A percentile compares a stretch with the other conserved stretches of the same genome.
Evolutionary conservation across 2,329 filamentous ascomycete species (phyloP).

Genomic region (Pseudogymnoascus sp.): DNA sequence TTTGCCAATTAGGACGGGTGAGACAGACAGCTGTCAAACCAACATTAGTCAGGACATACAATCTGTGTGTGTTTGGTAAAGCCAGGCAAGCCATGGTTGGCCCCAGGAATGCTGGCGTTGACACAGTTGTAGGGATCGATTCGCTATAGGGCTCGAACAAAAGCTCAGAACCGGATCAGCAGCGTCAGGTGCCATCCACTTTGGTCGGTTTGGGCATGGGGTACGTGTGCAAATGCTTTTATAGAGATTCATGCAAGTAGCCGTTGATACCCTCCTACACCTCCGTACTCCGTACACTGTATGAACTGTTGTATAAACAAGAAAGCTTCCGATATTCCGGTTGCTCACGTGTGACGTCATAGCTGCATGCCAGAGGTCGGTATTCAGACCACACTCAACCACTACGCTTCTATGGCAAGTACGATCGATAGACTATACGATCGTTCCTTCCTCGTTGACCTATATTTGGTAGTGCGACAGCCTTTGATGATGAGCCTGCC

Average conservation of each 20-base stretch:
- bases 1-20: background rate
- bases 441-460: background rate
- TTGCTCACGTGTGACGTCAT: background rate
- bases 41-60: background rate
- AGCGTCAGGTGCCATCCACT: background rate
- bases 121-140: background rate
- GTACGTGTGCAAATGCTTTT: background rate
- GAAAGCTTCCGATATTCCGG: background rate
- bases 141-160: background rate
- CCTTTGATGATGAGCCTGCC: background rate
- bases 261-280: background rate
- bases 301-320: background rate
- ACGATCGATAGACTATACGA: background rate
- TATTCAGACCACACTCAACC: background rate
- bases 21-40: constrained; percentile 1
- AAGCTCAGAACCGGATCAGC: background rate
- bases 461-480: background rate
- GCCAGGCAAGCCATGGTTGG: background rate
- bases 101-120: background rate
- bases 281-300: too few relatives aligned
- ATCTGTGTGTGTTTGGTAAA: background rate
- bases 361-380: background rate
- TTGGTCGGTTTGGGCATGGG: background rate
- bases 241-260: background rate
- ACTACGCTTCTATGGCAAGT: background rate